Evolutionary conservation across 192 early-diverging fungal genomes (phyloP), one percentile per base, ranked within the genome.

Genomic region (Physocladia obscura): DNA sequence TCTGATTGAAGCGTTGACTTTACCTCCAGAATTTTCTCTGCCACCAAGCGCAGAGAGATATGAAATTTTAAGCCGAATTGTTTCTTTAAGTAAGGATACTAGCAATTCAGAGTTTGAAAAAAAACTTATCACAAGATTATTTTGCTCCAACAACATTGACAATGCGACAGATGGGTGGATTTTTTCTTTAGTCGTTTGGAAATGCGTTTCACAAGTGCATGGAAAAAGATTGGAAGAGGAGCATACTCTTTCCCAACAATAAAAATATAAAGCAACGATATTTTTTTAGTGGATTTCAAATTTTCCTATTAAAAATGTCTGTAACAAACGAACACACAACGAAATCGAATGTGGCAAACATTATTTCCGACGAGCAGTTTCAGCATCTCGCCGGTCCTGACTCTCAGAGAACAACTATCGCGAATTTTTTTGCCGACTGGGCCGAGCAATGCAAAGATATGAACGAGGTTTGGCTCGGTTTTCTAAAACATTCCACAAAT

Each of bases 321-420:
- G n/a, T n/a, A n/a, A n/a, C n/a, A n/a, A n/a, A n/a, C n/a, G n/a
- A n/a, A n/a, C n/a, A n/a, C n/a, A n/a, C n/a, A n/a, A n/a, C 44
- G 26, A 34, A 36, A 36, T 11, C 50, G 57, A 71, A 57, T 50
- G 67, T 71, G 30, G 38, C 57, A 51, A 57, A 71, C 24, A 49
- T 79, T 17, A 47, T 62, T n/a, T 70, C 76, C 26, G 73, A 77
- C 26, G 75, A 65, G 1, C 74, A 82, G 31, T 75, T 79, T 55
- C 19, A 58, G 26, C 19, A 13, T 22, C 71, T 82, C 39, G 11
- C 56, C 19, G 47, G n/a, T n/a, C n/a, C n/a, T n/a, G n/a, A n/a
- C n/a, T n/a, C n/a, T n/a, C n/a, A n/a, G n/a, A n/a, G n/a, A n/a
- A n/a, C n/a, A n/a, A n/a, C n/a, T n/a, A n/a, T n/a, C n/a, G n/a